Percentiles rank a stretch among this genome's conserved stretches.
phyloP scores from a whole-genome alignment of 352 stramenopile species.

The Phytophthora colocasiae region DNA sequence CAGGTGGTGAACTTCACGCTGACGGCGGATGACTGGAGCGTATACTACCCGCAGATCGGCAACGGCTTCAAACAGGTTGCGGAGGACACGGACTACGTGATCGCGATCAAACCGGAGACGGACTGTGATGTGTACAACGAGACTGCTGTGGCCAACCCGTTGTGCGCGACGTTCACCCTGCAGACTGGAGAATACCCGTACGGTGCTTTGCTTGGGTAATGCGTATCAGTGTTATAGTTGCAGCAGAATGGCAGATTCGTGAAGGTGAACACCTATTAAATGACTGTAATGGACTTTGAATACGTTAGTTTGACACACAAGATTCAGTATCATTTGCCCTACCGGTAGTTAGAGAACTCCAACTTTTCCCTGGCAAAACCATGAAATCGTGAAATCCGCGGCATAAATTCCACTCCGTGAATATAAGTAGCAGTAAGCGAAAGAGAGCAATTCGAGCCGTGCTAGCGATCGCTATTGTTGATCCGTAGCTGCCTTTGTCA shows the following conservation, averaged over 20 bases:
- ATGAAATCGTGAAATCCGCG: too few species aligned
- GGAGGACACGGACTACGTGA: slow-evolving; percentile 68
- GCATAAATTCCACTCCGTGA: too few species aligned
- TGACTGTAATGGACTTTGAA: too few species aligned
- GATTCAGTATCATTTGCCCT: too few species aligned
- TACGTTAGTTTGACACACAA: too few species aligned
- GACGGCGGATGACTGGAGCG: slow-evolving; percentile 59
- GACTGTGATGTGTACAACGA: slow-evolving; percentile 75
- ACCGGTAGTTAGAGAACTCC: too few species aligned
- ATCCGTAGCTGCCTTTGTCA: neutral
- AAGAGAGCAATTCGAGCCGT: too few species aligned
- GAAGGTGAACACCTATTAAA: too few species aligned
- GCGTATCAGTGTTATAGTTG: too few species aligned
- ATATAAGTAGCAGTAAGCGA: too few species aligned
- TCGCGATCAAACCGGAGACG: slow-evolving; percentile 68
- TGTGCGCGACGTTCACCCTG: slow-evolving; percentile 55
- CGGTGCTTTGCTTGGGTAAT: slow-evolving; percentile 4
- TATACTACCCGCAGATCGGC: slow-evolving; percentile 62
- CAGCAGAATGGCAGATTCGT: too few species aligned
- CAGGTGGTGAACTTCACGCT: slow-evolving; percentile 45
- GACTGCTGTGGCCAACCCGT: slow-evolving; percentile 35
- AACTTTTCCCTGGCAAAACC: too few species aligned
- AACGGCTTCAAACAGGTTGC: slow-evolving; percentile 54
- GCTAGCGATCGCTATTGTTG: neutral
- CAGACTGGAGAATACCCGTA: slow-evolving; percentile 38